Evolutionary conservation across 257 asterid genomes (phyloP).

Genomic region (Orobanche coerulescens): DNA sequence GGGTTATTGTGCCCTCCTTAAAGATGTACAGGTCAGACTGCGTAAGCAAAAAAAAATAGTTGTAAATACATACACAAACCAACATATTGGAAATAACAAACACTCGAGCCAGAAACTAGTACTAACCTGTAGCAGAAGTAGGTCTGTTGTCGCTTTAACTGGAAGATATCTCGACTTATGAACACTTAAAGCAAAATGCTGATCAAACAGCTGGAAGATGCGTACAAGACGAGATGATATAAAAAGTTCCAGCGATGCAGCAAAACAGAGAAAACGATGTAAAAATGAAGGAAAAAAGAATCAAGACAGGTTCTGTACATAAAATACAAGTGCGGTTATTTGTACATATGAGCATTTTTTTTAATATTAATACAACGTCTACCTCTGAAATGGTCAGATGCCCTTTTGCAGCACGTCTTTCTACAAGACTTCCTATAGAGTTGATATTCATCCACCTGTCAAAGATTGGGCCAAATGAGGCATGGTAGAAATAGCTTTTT

Average conservation of each 20-base stretch:
- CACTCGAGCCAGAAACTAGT: constrained; percentile 4
- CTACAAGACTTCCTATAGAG: constrained; percentile 39
- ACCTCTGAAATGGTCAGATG: constrained; percentile 52
- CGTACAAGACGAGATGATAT: constrained; percentile 18
- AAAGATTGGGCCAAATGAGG: constrained; percentile 18
- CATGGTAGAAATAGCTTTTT: constrained; percentile 19
- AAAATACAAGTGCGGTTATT: background rate
- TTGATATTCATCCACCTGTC: constrained; percentile 75
- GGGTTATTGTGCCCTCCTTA: constrained; percentile 46
- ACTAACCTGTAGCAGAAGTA: constrained; percentile 71
- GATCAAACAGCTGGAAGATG: constrained; percentile 52
- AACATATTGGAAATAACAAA: background rate
- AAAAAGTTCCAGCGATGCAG: constrained; percentile 12
- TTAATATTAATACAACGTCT: constrained; percentile 17
- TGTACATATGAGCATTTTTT: background rate
- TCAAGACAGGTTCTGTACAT: background rate
- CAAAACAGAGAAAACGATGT: constrained; percentile 7
- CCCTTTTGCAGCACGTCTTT: constrained; percentile 29
- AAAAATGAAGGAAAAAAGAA: constrained; percentile 5
- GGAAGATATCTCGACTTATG: constrained; percentile 75
- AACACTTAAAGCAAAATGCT: constrained; percentile 47
- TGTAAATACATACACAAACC: constrained; percentile 1
- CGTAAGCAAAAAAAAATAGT: constrained; percentile 21
- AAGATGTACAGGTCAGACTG: constrained; percentile 77
- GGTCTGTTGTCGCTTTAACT: constrained; percentile 64